Conservation (phyloP, 352 stramenopile species). For the Pythium volutum region DNA sequence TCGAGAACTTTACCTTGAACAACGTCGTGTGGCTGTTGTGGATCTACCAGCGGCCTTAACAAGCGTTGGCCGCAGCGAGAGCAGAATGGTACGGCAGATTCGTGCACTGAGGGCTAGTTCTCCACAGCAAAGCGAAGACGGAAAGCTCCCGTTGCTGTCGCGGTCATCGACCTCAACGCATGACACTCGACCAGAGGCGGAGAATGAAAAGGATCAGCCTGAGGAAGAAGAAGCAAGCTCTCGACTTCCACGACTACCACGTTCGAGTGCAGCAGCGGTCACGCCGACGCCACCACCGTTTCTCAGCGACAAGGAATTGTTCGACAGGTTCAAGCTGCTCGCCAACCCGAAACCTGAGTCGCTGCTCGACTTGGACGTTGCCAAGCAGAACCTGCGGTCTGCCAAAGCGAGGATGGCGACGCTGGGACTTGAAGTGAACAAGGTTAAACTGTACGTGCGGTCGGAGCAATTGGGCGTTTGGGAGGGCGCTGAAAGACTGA, state of each 20-base stretch:
- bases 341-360: conserved; percentile 38
- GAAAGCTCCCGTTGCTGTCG: conserved; percentile 1
- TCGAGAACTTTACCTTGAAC: conserved; percentile 34
- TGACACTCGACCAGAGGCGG: conserved; percentile 8
- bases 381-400: conserved; percentile 55
- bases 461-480: not conserved
- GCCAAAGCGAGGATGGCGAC: conserved; percentile 34
- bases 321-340: conserved; percentile 43
- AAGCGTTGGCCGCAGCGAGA: conserved; percentile 34
- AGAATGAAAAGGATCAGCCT: not conserved
- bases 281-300: not conserved
- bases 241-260: not conserved
- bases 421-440: conserved; percentile 50
- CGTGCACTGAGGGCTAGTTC: conserved; percentile 36
- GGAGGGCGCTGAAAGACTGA: no score
- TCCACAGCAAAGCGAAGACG: conserved; percentile 13
- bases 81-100: conserved; percentile 54
- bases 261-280: not conserved
- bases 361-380: conserved; percentile 49
- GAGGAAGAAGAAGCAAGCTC: not conserved
- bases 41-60: conserved; percentile 4
- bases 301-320: conserved; percentile 52
- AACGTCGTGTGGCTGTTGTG: not conserved
- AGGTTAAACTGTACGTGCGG: conserved; percentile 51
- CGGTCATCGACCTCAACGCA: not conserved